phyloP scores from a whole-genome alignment of 179 eudicot species.

The Drosera spatulata region DNA sequence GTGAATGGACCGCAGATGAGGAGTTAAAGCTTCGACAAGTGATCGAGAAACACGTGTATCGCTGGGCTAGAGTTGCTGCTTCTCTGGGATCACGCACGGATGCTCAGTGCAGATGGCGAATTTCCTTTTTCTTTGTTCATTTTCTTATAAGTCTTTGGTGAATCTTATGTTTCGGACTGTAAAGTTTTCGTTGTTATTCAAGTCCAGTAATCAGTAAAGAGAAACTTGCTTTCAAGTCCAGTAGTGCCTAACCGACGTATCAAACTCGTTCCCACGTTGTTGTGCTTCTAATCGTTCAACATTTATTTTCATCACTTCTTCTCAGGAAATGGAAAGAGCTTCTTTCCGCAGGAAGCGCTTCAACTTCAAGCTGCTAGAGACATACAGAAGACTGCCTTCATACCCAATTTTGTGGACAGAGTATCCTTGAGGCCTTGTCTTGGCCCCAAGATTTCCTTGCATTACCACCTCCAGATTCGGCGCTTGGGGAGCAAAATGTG shows the following conservation, averaged over 20 bases:
- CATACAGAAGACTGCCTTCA: slow-evolving; percentile 39
- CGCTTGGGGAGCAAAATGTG: slow-evolving; percentile 18
- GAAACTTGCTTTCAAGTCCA: no score
- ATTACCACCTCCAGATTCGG: slow-evolving; percentile 15
- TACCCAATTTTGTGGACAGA: slow-evolving; percentile 82
- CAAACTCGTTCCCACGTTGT: no score
- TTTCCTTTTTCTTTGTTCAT: not conserved
- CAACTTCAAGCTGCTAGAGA: slow-evolving; percentile 41
- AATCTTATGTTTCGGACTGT: no score
- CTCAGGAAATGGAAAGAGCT: slow-evolving; percentile 69
- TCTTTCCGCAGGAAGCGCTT: slow-evolving; percentile 58
- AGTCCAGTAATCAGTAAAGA: no score
- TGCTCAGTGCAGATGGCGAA: slow-evolving; percentile 69
- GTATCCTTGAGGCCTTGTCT: slow-evolving; percentile 76
- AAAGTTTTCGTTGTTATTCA: no score
- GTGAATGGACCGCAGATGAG: slow-evolving; percentile 71
- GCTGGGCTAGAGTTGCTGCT: slow-evolving; percentile 78
- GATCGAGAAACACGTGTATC: slow-evolving; percentile 43
- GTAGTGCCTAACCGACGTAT: no score
- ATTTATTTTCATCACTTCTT: slow-evolving; percentile 2
- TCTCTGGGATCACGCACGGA: slow-evolving; percentile 73
- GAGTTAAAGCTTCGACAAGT: slow-evolving; percentile 60
- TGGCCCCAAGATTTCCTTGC: slow-evolving; percentile 53
- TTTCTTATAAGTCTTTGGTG: no score
- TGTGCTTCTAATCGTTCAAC: not conserved